Conservation (phyloP, 257 asterid genomes). For the Ophiorrhiza pumila region DNA sequence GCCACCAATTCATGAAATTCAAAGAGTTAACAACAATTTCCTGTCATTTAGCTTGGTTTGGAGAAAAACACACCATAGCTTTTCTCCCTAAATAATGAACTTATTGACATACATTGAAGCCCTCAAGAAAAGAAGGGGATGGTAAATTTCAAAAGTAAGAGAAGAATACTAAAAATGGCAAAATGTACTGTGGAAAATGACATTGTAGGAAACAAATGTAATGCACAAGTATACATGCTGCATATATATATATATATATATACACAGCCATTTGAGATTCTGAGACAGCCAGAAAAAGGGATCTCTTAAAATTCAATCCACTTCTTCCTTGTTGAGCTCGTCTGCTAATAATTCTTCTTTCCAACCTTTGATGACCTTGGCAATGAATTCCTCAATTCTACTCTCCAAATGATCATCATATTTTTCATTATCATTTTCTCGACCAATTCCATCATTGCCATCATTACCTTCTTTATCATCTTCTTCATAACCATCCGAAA, state of each 20-base stretch:
- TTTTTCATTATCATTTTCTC: slow-evolving; percentile 15
- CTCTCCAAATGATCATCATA: slow-evolving; percentile 23
- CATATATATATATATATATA: neutral
- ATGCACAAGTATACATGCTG: too few species aligned
- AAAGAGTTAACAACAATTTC: too few species aligned
- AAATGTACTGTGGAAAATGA: neutral
- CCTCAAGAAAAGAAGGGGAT: neutral
- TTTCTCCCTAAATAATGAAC: neutral
- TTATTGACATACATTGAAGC: neutral
- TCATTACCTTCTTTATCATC: slow-evolving; percentile 3
- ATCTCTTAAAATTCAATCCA: neutral
- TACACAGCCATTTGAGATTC: neutral
- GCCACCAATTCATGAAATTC: too few species aligned
- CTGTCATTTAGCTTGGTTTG: neutral
- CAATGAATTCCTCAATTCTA: slow-evolving; percentile 36
- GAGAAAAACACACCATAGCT: neutral
- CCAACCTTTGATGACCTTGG: slow-evolving; percentile 29
- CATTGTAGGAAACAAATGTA: neutral
- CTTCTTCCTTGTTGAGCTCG: slow-evolving; percentile 10
- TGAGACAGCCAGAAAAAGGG: neutral
- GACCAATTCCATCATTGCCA: slow-evolving; percentile 1
- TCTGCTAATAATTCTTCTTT: slow-evolving; percentile 31
- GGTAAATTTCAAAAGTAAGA: neutral
- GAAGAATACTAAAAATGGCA: neutral
- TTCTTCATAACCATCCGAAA: slow-evolving; percentile 11